Evolutionary conservation across 345 rosid genomes (phyloP).

Genomic region (Lumnitzera racemosa): DNA sequence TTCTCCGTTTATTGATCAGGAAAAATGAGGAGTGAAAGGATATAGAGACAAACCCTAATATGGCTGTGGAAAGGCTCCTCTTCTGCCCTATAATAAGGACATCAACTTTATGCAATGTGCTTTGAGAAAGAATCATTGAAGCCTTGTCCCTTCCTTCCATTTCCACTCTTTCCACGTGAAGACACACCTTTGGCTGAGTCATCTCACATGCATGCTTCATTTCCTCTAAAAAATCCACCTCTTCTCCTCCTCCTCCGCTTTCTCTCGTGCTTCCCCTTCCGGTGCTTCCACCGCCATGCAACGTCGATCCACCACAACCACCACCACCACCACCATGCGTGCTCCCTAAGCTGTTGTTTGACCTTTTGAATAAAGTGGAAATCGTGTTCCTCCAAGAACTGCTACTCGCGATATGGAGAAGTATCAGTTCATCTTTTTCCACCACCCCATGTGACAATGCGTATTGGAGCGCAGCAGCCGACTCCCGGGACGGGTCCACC

Average conservation of each 20-base stretch:
- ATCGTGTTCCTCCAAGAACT: conserved; percentile 51
- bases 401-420: conserved; percentile 43
- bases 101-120: conserved; percentile 43
- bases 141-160: conserved; percentile 52
- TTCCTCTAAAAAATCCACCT: conserved; percentile 51
- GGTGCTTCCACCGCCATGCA: neutral
- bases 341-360: conserved; percentile 1
- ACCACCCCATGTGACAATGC: conserved; percentile 59
- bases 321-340: conserved; percentile 1
- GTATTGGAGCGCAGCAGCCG: conserved; percentile 67
- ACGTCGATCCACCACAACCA: neutral
- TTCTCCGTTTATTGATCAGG: no score
- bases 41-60: conserved; percentile 45
- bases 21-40: neutral
- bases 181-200: conserved; percentile 49
- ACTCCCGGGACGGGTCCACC: conserved; percentile 57
- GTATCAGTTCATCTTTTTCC: conserved; percentile 58
- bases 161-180: conserved; percentile 29
- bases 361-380: conserved; percentile 34
- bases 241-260: conserved; percentile 23
- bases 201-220: conserved; percentile 55
- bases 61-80: conserved; percentile 52
- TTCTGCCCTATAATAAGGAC: conserved; percentile 67
- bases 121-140: conserved; percentile 35
- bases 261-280: neutral